Conservation (phyloP, 148 eudicot genomes). For the Rhododendron ferrugineum region DNA sequence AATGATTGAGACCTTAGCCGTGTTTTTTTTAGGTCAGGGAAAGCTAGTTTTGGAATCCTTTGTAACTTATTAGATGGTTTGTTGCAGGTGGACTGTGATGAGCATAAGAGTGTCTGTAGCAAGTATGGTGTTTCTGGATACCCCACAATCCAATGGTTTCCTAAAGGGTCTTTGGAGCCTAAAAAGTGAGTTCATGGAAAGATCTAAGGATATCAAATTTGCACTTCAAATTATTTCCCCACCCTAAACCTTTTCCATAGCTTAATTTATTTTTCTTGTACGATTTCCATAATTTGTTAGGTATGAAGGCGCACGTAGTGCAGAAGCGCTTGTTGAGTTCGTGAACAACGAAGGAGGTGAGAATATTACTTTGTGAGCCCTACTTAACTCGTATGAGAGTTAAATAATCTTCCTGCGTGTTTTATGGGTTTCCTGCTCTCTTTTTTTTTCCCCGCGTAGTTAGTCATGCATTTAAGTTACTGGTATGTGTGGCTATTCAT, state of each 20-base stretch:
- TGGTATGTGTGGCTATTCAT: background rate
- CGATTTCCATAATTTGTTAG: constrained; percentile 24
- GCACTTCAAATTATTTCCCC: background rate
- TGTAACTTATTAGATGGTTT: constrained; percentile 8
- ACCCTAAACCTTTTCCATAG: background rate
- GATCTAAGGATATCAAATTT: background rate
- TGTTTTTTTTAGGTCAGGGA: background rate
- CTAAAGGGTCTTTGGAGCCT: constrained; percentile 95
- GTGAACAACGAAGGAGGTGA: constrained; percentile 85
- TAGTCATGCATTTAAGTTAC: background rate
- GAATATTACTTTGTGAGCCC: background rate
- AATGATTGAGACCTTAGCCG: background rate
- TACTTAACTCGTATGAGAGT: background rate
- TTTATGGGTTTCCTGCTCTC: background rate
- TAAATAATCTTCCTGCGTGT: background rate
- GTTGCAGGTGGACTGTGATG: constrained; percentile 92
- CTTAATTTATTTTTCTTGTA: background rate
- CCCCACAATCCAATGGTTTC: constrained; percentile 97
- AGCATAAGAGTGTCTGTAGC: constrained; percentile 69
- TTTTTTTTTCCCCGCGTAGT: background rate
- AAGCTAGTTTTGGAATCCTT: background rate
- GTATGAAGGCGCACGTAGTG: constrained; percentile 90
- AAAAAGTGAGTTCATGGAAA: constrained; percentile 55
- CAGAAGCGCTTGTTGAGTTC: constrained; percentile 83
- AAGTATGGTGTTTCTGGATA: constrained; percentile 90